Percentiles rank a stretch among this genome's conserved stretches.
phyloP scores from a whole-genome alignment of 78 protist genomes.

The Creolimax fragrantissima region DNA sequence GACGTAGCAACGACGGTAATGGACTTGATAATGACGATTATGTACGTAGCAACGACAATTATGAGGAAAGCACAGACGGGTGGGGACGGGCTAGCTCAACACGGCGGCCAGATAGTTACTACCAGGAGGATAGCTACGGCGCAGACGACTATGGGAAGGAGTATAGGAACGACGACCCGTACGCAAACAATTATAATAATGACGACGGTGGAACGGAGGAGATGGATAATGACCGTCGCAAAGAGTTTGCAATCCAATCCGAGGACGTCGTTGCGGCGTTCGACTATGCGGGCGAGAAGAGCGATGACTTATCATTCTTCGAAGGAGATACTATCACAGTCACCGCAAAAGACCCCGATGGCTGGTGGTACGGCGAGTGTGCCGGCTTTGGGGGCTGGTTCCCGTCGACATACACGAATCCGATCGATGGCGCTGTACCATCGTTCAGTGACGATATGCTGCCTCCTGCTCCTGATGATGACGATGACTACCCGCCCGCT shows the following conservation, averaged over 20 bases:
- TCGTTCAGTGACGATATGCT: too few relatives aligned
- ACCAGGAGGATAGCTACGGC: too few relatives aligned
- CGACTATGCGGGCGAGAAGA: neutral
- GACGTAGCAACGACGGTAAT: too few relatives aligned
- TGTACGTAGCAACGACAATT: too few relatives aligned
- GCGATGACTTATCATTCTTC: neutral
- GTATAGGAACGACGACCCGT: neutral
- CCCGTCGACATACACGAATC: conserved; percentile 16
- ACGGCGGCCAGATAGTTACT: too few relatives aligned
- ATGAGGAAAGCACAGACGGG: too few relatives aligned
- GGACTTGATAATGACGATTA: too few relatives aligned
- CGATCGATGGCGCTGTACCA: too few relatives aligned
- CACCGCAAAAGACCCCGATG: neutral
- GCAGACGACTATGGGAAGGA: neutral
- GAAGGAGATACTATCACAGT: conserved; percentile 5
- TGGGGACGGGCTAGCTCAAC: too few relatives aligned
- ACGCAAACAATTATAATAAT: neutral
- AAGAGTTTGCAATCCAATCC: neutral
- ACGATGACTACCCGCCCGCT: neutral
- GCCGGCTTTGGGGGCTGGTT: conserved; percentile 15
- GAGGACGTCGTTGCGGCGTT: neutral
- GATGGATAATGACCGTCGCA: neutral
- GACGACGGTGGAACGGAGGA: neutral
- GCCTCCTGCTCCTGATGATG: neutral
- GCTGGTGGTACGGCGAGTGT: conserved; percentile 27